Percentiles rank a stretch among this genome's conserved stretches.
phyloP scores from a whole-genome alignment of 2,329 filamentous ascomycete species.

The Pseudogymnoascus sp. region DNA sequence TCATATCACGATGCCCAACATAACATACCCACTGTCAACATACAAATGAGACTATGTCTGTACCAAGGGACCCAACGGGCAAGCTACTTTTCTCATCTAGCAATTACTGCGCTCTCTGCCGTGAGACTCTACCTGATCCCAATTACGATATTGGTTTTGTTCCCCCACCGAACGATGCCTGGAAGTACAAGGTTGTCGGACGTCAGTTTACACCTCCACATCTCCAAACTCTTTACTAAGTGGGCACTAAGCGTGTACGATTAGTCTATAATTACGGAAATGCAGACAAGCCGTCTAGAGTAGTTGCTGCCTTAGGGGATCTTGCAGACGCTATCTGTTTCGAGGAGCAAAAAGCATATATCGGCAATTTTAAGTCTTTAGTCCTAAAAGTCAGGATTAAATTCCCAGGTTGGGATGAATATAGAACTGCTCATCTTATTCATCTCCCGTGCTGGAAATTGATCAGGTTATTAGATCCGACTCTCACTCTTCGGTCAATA shows the following conservation, averaged over 20 bases:
- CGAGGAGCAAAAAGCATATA: not conserved
- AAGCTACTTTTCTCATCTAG: not conserved
- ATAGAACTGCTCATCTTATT: slow-evolving; percentile 6
- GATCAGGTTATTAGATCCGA: not conserved
- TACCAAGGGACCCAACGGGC: not conserved
- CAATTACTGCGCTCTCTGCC: not conserved
- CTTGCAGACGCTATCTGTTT: not conserved
- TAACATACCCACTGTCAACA: not conserved
- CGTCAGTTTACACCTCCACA: not conserved
- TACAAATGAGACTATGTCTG: not conserved
- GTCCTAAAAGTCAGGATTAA: not conserved
- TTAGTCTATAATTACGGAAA: slow-evolving; percentile 1
- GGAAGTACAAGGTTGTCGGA: slow-evolving; percentile 5
- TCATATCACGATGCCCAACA: not conserved
- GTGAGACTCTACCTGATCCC: not conserved
- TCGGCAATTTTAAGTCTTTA: not conserved
- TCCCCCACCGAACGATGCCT: not conserved
- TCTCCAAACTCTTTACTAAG: not conserved
- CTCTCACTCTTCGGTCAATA: not conserved
- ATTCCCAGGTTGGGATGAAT: not conserved
- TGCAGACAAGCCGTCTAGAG: not conserved
- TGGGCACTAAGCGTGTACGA: not conserved
- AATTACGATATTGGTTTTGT: not conserved
- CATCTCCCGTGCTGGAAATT: slow-evolving; percentile 7
- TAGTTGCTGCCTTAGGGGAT: not conserved